Percentiles rank a stretch among this genome's conserved stretches.
Evolutionary conservation across 306 rosid genomes (phyloP).

Genomic region (Sechiopsis laciniata): DNA sequence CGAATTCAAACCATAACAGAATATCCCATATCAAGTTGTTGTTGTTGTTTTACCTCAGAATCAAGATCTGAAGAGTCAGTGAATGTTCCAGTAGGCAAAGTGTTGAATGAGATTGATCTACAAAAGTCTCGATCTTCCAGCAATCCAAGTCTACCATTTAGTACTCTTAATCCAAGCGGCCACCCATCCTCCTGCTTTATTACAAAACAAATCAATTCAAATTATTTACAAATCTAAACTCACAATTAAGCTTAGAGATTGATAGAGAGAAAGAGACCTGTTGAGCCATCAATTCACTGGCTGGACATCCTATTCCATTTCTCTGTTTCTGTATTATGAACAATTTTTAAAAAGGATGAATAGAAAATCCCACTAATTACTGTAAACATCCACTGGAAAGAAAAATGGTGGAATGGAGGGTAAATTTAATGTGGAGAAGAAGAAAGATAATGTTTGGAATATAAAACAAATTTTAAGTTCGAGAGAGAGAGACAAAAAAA

Average conservation of each 20-base stretch:
- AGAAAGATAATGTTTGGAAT: constrained; percentile 3
- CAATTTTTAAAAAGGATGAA: background rate
- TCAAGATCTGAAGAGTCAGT: constrained; percentile 55
- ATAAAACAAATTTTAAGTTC: constrained; percentile 1
- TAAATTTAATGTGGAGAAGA: background rate
- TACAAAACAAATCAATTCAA: background rate
- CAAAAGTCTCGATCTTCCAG: constrained; percentile 30
- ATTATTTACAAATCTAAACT: background rate
- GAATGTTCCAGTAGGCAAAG: constrained; percentile 48
- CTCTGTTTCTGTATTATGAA: background rate
- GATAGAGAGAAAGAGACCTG: background rate
- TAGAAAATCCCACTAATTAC: background rate
- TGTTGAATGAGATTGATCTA: constrained; percentile 61
- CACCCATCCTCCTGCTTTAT: constrained; percentile 62
- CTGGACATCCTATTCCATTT: background rate
- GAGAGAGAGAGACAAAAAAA: background rate
- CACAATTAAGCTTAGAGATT: background rate
- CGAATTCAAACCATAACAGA: no score
- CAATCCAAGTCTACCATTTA: constrained; percentile 55
- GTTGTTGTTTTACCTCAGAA: constrained; percentile 35
- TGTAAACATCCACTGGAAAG: background rate
- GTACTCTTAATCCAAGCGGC: constrained; percentile 74
- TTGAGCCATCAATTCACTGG: constrained; percentile 9
- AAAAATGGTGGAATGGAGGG: background rate
- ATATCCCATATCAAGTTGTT: no score